Evolutionary conservation across 805 yeast species (phyloP).

Genomic region (Debaryomyces hansenii): DNA sequence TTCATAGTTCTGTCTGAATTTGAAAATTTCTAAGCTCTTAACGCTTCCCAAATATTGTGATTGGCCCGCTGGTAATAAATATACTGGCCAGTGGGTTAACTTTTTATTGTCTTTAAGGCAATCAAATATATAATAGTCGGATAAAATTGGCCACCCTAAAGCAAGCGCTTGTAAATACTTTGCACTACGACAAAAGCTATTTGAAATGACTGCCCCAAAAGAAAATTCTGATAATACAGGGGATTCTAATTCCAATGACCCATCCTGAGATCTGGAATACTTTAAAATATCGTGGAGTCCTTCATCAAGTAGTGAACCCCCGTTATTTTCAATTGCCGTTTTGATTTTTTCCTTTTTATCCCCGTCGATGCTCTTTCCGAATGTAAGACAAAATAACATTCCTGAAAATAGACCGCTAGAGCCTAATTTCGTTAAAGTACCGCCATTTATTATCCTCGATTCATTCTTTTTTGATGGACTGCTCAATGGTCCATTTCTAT

Average conservation of each 20-base stretch:
- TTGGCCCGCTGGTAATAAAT: slow-evolving; percentile 71
- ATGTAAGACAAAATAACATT: slow-evolving; percentile 35
- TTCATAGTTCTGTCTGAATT: slow-evolving; percentile 40
- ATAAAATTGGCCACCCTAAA: slow-evolving; percentile 82
- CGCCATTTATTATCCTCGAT: not conserved
- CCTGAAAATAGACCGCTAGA: slow-evolving; percentile 15
- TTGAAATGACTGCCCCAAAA: slow-evolving; percentile 70
- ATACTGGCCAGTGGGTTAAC: slow-evolving; percentile 47
- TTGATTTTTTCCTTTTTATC: slow-evolving; percentile 33
- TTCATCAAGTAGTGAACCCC: slow-evolving; percentile 39
- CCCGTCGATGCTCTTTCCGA: slow-evolving; percentile 24
- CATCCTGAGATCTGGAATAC: slow-evolving; percentile 9
- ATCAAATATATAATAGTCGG: slow-evolving; percentile 55
- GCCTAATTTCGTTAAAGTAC: not conserved
- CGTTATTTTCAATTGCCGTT: slow-evolving; percentile 37
- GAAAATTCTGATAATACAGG: slow-evolving; percentile 20
- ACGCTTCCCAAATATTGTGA: slow-evolving; percentile 45
- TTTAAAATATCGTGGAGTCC: slow-evolving; percentile 32
- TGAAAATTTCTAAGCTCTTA: slow-evolving; percentile 50
- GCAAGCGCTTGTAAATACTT: slow-evolving; percentile 79
- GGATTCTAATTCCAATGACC: slow-evolving; percentile 8
- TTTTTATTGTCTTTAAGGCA: slow-evolving; percentile 33
- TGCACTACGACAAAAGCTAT: slow-evolving; percentile 59
- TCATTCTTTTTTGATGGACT: slow-evolving; percentile 6
- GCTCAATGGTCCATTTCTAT: slow-evolving; percentile 4